Conservation (phyloP, 305 asterid genomes). For the Vinca major region DNA sequence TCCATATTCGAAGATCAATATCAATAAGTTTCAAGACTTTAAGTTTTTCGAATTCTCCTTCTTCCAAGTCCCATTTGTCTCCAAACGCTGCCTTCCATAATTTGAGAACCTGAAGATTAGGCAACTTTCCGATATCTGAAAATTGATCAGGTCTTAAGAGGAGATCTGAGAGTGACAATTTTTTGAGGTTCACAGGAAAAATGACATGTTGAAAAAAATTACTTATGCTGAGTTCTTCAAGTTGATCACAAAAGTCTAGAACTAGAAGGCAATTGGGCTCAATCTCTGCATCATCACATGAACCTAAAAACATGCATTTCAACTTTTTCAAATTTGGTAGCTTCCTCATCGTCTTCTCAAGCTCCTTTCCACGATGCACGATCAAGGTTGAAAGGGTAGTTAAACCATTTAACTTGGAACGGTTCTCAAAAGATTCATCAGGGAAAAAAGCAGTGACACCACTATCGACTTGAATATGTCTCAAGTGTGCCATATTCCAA, state of each 20-base stretch:
- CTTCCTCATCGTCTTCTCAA: not conserved
- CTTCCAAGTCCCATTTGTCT: slow-evolving; percentile 6
- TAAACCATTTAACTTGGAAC: not conserved
- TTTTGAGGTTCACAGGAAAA: slow-evolving; percentile 1
- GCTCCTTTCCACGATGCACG: not conserved
- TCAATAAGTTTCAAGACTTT: slow-evolving; percentile 5
- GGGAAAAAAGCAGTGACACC: not conserved
- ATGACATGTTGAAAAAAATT: not conserved
- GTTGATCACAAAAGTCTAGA: not conserved
- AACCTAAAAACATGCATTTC: no score
- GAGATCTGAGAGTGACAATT: slow-evolving; percentile 1
- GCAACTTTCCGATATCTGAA: not conserved
- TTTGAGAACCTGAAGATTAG: slow-evolving; percentile 16
- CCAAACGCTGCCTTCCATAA: not conserved
- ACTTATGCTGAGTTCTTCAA: not conserved
- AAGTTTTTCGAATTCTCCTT: slow-evolving; percentile 3
- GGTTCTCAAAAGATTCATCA: not conserved
- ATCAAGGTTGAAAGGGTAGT: slow-evolving; percentile 10
- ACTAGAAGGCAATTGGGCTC: no score
- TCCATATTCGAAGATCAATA: slow-evolving; percentile 10
- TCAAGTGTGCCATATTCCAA: slow-evolving; percentile 12
- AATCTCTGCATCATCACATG: no score
- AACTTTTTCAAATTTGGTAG: no score
- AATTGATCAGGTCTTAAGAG: not conserved
- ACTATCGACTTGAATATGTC: slow-evolving; percentile 9